Percentiles rank a stretch among this genome's conserved stretches.
These are phyloP conservation scores for Colletotrichum cereale DNA, from an alignment of 2,329 filamentous ascomycete genomes.

Conservation along the genomic window DNA sequence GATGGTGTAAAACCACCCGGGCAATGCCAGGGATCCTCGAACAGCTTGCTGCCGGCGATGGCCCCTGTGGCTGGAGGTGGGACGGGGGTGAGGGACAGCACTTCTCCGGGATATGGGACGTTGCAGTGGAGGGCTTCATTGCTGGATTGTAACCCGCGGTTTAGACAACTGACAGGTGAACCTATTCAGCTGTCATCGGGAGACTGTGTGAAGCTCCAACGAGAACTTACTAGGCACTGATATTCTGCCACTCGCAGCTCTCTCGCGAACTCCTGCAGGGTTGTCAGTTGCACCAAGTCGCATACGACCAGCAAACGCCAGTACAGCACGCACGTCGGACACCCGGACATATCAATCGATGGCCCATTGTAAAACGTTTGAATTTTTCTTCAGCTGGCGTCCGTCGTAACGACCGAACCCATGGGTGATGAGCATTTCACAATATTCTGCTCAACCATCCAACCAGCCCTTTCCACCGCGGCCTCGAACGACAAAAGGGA, in stretches of 20 bases:
- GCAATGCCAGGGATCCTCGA: constrained; percentile 59
- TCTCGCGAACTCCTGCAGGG: not conserved
- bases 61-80: constrained; percentile 70
- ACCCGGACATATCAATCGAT: not conserved
- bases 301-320: not conserved
- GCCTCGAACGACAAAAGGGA: constrained; percentile 23
- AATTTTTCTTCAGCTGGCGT: constrained; percentile 37
- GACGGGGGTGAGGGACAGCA: constrained; percentile 60
- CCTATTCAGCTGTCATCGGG: not conserved
- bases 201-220: not conserved
- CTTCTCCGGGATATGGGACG: constrained; percentile 63
- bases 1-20: constrained; percentile 57
- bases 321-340: not conserved
- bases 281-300: not conserved
- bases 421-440: constrained; percentile 65
- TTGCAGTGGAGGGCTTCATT: constrained; percentile 61
- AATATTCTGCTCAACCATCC: constrained; percentile 68
- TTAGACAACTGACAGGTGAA: no score
- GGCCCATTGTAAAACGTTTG: not conserved
- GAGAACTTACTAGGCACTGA: not conserved
- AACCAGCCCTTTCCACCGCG: constrained; percentile 41
- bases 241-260: not conserved
- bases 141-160: constrained; percentile 20
- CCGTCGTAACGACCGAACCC: constrained; percentile 23
- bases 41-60: constrained; percentile 62